phyloP scores from a whole-genome alignment of 1,284 basidiomycete species.

The Leccinum pallidistipes region DNA sequence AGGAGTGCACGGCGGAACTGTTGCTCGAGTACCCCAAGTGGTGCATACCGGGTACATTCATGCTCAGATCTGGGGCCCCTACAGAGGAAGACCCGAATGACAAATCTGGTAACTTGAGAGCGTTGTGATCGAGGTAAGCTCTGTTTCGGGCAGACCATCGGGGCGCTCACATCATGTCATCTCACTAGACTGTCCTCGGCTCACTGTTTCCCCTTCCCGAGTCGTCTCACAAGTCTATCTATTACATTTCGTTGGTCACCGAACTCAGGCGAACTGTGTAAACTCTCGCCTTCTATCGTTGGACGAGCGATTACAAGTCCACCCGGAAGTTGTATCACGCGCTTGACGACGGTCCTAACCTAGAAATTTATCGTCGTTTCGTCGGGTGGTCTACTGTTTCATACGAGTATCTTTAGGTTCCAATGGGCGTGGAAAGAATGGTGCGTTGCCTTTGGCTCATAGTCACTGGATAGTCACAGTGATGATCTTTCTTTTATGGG shows the following conservation, averaged over 20 bases:
- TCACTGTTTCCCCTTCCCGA: constrained; percentile 77
- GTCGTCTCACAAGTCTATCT: constrained; percentile 9
- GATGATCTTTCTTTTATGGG: constrained; percentile 37
- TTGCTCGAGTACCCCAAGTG: constrained; percentile 86
- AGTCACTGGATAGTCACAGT: not conserved
- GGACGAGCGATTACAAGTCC: constrained; percentile 94
- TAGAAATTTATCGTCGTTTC: constrained; percentile 79
- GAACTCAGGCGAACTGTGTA: constrained; percentile 72
- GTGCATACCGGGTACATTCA: constrained; percentile 72
- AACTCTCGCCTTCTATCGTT: constrained; percentile 86
- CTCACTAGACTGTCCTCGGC: constrained; percentile 67
- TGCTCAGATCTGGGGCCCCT: constrained; percentile 58
- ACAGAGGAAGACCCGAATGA: constrained; percentile 50
- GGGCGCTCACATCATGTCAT: constrained; percentile 4
- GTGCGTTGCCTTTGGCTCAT: constrained; percentile 45
- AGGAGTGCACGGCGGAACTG: constrained; percentile 82
- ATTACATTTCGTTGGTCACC: constrained; percentile 87
- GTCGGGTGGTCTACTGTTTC: constrained; percentile 93
- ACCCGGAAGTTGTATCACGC: constrained; percentile 68
- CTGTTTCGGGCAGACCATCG: not conserved
- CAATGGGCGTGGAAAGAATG: constrained; percentile 99
- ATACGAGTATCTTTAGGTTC: constrained; percentile 94
- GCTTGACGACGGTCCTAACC: constrained; percentile 82
- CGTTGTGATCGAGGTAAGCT: constrained; percentile 71
- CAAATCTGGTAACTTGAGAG: constrained; percentile 81